A percentile compares a stretch with the other conserved stretches of the same genome.
Evolutionary conservation across 1,139 yeast species (phyloP).

Genomic region (Zygoascus sp.): DNA sequence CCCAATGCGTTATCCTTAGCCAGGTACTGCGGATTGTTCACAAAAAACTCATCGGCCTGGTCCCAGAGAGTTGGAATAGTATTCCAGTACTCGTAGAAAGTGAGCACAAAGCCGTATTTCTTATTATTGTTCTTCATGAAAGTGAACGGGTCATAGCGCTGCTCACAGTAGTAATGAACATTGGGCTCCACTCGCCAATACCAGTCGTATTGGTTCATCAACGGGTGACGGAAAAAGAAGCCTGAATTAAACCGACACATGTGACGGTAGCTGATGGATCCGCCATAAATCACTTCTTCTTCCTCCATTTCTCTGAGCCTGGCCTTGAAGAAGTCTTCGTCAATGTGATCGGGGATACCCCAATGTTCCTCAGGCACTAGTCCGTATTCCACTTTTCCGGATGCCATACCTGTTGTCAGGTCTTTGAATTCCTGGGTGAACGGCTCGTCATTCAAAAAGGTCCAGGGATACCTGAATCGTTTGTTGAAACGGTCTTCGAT

Average conservation of each 20-base stretch:
- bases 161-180: constrained; percentile 78
- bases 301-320: constrained; percentile 53
- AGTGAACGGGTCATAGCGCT: constrained; percentile 67
- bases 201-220: constrained; percentile 65
- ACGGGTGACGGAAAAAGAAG: constrained; percentile 66
- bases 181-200: constrained; percentile 95
- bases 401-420: constrained; percentile 75
- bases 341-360: constrained; percentile 57
- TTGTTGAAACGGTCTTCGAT: constrained; percentile 57
- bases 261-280: constrained; percentile 69
- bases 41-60: constrained; percentile 59
- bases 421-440: constrained; percentile 61
- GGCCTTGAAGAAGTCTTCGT: constrained; percentile 41
- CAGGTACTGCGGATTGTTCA: constrained; percentile 56
- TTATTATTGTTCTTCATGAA: constrained; percentile 67
- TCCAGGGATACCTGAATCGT: constrained; percentile 68
- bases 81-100: constrained; percentile 70
- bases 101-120: constrained; percentile 81
- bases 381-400: constrained; percentile 75
- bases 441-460: constrained; percentile 77
- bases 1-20: constrained; percentile 66
- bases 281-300: constrained; percentile 69
- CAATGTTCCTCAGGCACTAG: constrained; percentile 59
- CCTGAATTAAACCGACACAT: constrained; percentile 86
- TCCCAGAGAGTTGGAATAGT: constrained; percentile 86